Evolutionary conservation across 2,329 filamentous ascomycete species (phyloP), one percentile per base, ranked within the genome.

Genomic region (Blastomyces gilchristii): DNA sequence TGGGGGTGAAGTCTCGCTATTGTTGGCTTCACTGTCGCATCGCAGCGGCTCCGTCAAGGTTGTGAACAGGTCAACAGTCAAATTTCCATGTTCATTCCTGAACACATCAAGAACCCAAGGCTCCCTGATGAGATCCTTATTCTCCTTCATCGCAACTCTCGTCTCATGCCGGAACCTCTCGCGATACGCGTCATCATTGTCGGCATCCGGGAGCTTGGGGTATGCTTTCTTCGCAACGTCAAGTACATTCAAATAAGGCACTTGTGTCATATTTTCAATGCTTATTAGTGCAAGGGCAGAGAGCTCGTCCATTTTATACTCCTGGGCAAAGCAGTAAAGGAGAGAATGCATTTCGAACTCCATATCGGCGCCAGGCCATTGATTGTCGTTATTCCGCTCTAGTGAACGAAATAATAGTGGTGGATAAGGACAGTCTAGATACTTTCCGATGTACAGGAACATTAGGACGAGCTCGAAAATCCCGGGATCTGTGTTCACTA

Each of bases 21-120:
- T n/a, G 28, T 54, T 37, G 5, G 52, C 31, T 22, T 54, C 52
- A 22, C 2, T 8, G 28, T 54, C 52, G 25, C 31, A n/a, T 12
- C 2, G 9, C n/a, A 34, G 57, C 2, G 57, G 41, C 31, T 59
- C 57, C 8, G 43, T 59, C 12, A 59, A 34, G 12, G 41, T 49
- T 25, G 41, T 59, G 57, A 47, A 59, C 8, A 59, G 25, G 25
- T 59, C 57, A 31, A 49, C 25, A 11, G 7, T 9, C 41, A 59
- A 49, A 45, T 37, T 31, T 25, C 57, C 57, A 49, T 16, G 25
- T 59, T 49, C 41, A 34, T 39, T 22, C 25, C 25, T 49, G 31
- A 59, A 37, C 7, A 49, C 57, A 22, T 59, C 57, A 16, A 59
- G 18, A 28, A 59, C 34, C 57, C 57, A 59, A 34, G 39, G 39